Evolutionary conservation across 208 protist species (phyloP), one percentile per base, ranked within the genome.

Genomic region (Trypanosoma conorhini): DNA sequence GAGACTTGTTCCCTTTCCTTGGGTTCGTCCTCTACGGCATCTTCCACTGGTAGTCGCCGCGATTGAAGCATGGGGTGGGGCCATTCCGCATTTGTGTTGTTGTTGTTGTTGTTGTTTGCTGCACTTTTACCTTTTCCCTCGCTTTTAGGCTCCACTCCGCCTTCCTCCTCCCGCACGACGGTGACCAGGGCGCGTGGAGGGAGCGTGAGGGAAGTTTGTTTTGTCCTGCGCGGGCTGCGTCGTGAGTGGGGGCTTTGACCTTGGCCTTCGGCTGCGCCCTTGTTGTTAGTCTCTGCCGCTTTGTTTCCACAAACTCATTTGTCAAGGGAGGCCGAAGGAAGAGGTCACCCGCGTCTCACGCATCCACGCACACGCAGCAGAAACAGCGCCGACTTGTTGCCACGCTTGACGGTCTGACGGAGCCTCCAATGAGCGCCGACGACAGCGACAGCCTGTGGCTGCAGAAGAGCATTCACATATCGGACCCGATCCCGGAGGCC

Each of bases 361-460:
- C 1, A 46, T 3, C 5, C 42, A 46, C 42, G 15, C 13, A 46
- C 8, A 46, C 42, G 15, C 42, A n/a, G n/a, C 8, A 12, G 8
- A 46, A 46, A 19, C 8, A 15, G 8, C 42, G 15, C 42, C 42
- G 8, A 19, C 15, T 46, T 46, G 13, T 46, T 46, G 17, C 42
- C 15, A 46, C 8, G 1, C 15, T 46, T 54, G n/a, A 28, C 50
- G 22, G 21, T 54, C 19, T 54, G 50, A 54, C 7, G 1, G n/a
- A 64, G 38, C 22, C 17, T 51, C 54, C 30, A 79, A 79, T 82
- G 73, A 74, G 31, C 40, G 31, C 50, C 19, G 67, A 69, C 42
- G 71, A 74, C 5, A 35, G 59, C 12, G 88, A 91, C 79, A 97
- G 89, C 62, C 30, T 94, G 68, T 95, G 92, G 88, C 82, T 95